phyloP scores from a whole-genome alignment of 164 flowering plant genomes.

The Tetrastigma voinierianum region DNA sequence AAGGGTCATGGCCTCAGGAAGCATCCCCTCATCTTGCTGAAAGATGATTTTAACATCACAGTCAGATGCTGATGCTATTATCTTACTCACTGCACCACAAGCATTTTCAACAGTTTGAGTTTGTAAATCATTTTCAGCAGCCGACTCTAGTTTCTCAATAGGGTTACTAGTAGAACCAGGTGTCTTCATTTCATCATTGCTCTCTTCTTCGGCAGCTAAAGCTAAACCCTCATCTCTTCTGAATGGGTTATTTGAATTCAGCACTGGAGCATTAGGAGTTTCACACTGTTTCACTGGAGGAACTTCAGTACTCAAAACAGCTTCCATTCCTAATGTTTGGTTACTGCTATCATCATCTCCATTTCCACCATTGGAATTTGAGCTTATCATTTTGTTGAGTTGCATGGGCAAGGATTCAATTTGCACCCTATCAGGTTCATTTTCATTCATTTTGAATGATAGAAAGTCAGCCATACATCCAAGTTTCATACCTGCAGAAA shows the following conservation, averaged over 20 bases:
- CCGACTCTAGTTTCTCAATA: constrained; percentile 34
- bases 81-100: constrained; percentile 18
- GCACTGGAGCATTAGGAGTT: constrained; percentile 4
- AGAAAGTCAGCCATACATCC: background rate
- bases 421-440: constrained; percentile 11
- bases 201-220: constrained; percentile 19
- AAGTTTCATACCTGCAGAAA: too few species aligned
- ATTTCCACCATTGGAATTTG: constrained; percentile 16
- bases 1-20: constrained; percentile 13
- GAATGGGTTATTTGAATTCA: constrained; percentile 4
- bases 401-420: constrained; percentile 12
- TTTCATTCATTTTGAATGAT: constrained; percentile 14
- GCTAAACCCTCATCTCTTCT: constrained; percentile 10
- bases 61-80: constrained; percentile 16
- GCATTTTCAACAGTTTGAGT: constrained; percentile 16
- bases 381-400: constrained; percentile 9
- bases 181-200: constrained; percentile 11
- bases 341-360: constrained; percentile 17
- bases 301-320: constrained; percentile 21
- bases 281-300: constrained; percentile 12
- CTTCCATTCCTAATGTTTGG: constrained; percentile 12
- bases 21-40: constrained; percentile 11
- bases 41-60: constrained; percentile 14
- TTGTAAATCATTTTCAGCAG: constrained; percentile 53
- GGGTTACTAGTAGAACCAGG: constrained; percentile 2